phyloP scores from a whole-genome alignment of 1,284 basidiomycete genomes.

The Apiotrichum laibachii region DNA sequence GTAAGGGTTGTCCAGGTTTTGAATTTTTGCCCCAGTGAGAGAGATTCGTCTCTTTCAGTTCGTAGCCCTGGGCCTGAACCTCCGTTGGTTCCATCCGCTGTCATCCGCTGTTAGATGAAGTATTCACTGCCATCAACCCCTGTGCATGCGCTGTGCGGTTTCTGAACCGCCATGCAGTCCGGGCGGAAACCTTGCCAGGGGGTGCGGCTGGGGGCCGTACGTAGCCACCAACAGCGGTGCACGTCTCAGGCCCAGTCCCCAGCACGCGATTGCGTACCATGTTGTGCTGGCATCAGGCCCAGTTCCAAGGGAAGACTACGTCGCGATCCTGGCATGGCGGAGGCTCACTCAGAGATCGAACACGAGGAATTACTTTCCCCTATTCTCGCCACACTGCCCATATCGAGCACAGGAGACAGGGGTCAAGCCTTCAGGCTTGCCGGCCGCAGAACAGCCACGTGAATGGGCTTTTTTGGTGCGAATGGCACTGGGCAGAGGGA shows the following conservation, averaged over 20 bases:
- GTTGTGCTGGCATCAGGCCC: too few relatives aligned
- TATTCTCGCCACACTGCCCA: neutral
- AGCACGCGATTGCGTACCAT: too few relatives aligned
- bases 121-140: neutral
- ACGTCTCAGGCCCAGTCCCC: too few relatives aligned
- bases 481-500: too few relatives aligned
- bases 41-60: neutral
- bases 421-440: neutral
- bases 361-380: neutral
- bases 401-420: neutral
- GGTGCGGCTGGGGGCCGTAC: too few relatives aligned
- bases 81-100: neutral
- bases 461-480: neutral
- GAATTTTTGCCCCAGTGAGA: neutral
- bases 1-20: slow-evolving; percentile 1
- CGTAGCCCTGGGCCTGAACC: neutral
- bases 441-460: neutral
- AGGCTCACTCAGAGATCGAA: neutral
- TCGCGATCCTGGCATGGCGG: too few relatives aligned
- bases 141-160: too few relatives aligned
- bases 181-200: too few relatives aligned
- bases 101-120: neutral
- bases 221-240: too few relatives aligned
- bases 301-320: too few relatives aligned
- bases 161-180: too few relatives aligned